Evolutionary conservation across 352 stramenopile genomes (phyloP).

Genomic region (Phytophthora vignae): DNA sequence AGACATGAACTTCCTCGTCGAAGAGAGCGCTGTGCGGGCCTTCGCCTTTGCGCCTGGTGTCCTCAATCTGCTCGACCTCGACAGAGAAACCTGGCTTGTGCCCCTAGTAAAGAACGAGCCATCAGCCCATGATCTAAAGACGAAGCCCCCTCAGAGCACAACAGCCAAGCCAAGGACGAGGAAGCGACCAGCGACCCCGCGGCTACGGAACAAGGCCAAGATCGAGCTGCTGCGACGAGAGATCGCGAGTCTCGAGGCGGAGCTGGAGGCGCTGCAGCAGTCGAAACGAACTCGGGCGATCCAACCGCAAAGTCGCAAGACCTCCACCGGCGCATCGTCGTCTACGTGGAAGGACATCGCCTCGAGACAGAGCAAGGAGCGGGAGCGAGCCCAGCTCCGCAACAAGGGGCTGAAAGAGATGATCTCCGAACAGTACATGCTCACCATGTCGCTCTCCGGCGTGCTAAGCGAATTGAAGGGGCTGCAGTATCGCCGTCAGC

Average conservation of each 20-base stretch:
- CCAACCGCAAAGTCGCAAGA: neutral
- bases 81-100: slow-evolving; percentile 8
- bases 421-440: slow-evolving; percentile 23
- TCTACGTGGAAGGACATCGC: slow-evolving; percentile 28
- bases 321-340: neutral
- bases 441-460: slow-evolving; percentile 18
- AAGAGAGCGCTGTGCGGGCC: slow-evolving; percentile 11
- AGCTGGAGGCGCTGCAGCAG: slow-evolving; percentile 16
- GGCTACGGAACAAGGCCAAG: slow-evolving; percentile 34
- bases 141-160: neutral
- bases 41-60: slow-evolving; percentile 16
- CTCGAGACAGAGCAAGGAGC: slow-evolving; percentile 22
- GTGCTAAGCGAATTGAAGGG: slow-evolving; percentile 22
- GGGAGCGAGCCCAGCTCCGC: slow-evolving; percentile 16
- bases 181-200: slow-evolving; percentile 12
- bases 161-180: neutral
- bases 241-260: slow-evolving; percentile 28
- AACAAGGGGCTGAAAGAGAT: slow-evolving; percentile 30
- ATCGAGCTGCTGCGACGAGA: slow-evolving; percentile 31
- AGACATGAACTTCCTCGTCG: slow-evolving; percentile 25
- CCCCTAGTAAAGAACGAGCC: neutral
- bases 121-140: neutral
- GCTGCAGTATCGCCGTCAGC: neutral
- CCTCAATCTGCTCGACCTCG: slow-evolving; percentile 26
- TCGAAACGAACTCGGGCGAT: neutral